Base-by-base conservation (phyloP, 495 filamentous ascomycete species). In the Aspergillus heteromorphus region DNA sequence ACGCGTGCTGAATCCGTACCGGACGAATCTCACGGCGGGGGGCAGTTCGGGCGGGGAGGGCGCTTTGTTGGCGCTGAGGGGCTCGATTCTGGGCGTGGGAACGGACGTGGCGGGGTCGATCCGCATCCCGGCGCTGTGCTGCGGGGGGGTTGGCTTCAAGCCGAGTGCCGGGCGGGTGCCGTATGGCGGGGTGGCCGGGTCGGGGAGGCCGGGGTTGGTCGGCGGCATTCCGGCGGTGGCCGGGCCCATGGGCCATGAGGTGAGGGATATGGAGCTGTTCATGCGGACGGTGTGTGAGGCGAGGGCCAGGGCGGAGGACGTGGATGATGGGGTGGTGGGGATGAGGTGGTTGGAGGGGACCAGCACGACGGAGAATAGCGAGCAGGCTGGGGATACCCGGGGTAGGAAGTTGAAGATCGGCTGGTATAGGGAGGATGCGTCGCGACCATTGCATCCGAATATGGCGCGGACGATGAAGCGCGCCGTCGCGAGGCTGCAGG, bases 91-190 rank as follows among this genome's bases (percentile, higher is more conserved):
- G 0, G 86, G 86, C 1, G 76, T 88, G 14, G 86, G 84, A 0
- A 83, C 79, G 0, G 86, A 89, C 53, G 81, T 87, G 54, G 86
- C 61, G 13, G 84, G 83, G 1, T 85, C 79, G 0, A 82, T 87
- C 43, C 73, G 84, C 0, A 73, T 72, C 30, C 87, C 87, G 0
- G 82, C 86, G 1, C 72, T 80, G 2, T 82, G 79, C 58, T 79
- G 81, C 51, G 84, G 81, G 13, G 48, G 84, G 0, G 83, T 76
- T 58, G 85, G 84, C 0, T 74, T 86, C 52, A 80, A 80, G 54
- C 84, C 86, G 0, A 85, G 79, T 0, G 62, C 67, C 14, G 71
- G 67, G n/a, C 72, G 84, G 13, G 64, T 87, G 0, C 85, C 86
- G 0, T 65, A 55, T 31, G 56, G 50, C 2, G 67, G 63, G 0